These are phyloP conservation scores for Aspergillus ibericus DNA, from an alignment of 2,329 filamentous ascomycete genomes.

Conservation along the genomic window DNA sequence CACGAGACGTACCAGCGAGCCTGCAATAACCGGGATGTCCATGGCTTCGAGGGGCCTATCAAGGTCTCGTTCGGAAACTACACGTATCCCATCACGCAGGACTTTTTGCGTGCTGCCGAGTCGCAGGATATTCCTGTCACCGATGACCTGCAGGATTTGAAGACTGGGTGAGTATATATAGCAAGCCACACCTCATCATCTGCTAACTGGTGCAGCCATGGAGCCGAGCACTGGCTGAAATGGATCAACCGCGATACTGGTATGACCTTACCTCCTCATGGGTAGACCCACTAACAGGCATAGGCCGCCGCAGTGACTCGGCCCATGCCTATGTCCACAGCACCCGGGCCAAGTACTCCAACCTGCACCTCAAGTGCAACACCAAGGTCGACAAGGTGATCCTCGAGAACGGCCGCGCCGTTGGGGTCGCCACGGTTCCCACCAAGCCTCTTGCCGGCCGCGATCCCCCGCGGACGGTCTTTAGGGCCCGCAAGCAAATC, in stretches of 20 bases:
- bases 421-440: constrained; percentile 68
- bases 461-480: constrained; percentile 56
- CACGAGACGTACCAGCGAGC: constrained; percentile 74
- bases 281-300: constrained; percentile 28
- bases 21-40: constrained; percentile 61
- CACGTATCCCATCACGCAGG: constrained; percentile 78
- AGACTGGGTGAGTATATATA: constrained; percentile 37
- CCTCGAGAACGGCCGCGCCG: constrained; percentile 69
- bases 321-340: constrained; percentile 78
- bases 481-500: constrained; percentile 70
- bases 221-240: constrained; percentile 80
- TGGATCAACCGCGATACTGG: constrained; percentile 70
- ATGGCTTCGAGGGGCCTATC: constrained; percentile 77
- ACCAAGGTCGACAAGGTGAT: constrained; percentile 78
- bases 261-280: constrained; percentile 35
- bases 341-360: constrained; percentile 67
- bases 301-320: constrained; percentile 72
- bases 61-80: constrained; percentile 81
- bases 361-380: constrained; percentile 71
- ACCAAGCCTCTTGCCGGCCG: constrained; percentile 67
- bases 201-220: constrained; percentile 45
- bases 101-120: constrained; percentile 72
- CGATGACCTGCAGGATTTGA: constrained; percentile 73
- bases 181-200: no score
- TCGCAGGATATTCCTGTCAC: constrained; percentile 73